Conservation (phyloP, 169 alveolate genomes). For the Amoebophrya sp. region DNA sequence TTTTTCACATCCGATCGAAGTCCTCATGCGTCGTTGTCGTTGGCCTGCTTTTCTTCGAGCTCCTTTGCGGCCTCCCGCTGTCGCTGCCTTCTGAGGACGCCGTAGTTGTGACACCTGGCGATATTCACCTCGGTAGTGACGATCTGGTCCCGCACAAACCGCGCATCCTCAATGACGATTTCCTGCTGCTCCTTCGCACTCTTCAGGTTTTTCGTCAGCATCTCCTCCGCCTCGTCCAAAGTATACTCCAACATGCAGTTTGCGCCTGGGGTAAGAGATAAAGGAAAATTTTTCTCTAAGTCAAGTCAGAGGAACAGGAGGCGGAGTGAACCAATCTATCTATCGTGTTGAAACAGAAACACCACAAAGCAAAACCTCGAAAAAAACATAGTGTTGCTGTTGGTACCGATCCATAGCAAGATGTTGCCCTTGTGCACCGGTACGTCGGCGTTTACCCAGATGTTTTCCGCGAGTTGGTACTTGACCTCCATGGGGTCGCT, state of each 20-base stretch:
- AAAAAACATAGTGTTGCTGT: too few species aligned
- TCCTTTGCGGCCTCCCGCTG: background rate
- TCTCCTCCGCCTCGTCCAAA: constrained; percentile 9
- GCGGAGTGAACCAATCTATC: too few species aligned
- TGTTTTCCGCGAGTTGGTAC: background rate
- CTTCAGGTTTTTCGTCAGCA: background rate
- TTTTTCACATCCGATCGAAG: too few species aligned
- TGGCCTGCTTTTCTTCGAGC: too few species aligned
- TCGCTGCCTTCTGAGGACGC: background rate
- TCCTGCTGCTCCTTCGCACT: background rate
- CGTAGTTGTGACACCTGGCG: constrained; percentile 1
- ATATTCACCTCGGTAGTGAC: background rate
- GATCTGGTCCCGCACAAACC: background rate
- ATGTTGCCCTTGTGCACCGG: background rate
- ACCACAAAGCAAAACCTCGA: too few species aligned
- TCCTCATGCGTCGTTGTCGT: too few species aligned
- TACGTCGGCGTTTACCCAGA: background rate
- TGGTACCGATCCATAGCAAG: constrained; percentile 5
- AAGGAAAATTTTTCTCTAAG: too few species aligned
- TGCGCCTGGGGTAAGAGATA: too few species aligned
- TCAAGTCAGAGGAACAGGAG: too few species aligned
- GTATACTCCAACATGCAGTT: background rate
- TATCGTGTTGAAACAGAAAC: too few species aligned
- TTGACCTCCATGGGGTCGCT: background rate
- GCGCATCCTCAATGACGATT: background rate